phyloP scores from a whole-genome alignment of 1,284 basidiomycete species.

The Trichosporon sp. region DNA sequence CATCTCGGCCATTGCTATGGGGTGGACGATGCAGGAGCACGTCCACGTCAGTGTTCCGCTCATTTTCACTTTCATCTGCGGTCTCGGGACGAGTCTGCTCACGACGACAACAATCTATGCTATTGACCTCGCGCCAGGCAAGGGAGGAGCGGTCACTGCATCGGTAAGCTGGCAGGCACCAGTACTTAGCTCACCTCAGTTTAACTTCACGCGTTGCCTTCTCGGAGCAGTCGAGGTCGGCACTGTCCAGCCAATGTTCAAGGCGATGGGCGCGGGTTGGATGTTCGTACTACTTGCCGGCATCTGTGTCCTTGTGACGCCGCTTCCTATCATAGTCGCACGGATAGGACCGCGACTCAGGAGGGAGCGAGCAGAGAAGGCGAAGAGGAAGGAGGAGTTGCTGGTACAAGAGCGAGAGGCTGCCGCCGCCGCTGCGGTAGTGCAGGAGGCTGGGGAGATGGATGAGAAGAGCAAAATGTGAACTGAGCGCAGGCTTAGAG shows the following conservation, averaged over 20 bases:
- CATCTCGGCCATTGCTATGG: slow-evolving; percentile 38
- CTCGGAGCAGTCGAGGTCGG: slow-evolving; percentile 43
- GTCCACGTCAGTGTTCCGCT: slow-evolving; percentile 46
- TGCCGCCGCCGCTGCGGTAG: background rate
- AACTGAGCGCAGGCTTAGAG: background rate
- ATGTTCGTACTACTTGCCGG: slow-evolving; percentile 52
- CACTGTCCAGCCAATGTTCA: slow-evolving; percentile 41
- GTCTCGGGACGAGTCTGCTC: slow-evolving; percentile 37
- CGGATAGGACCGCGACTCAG: slow-evolving; percentile 26
- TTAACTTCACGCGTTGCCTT: slow-evolving; percentile 48
- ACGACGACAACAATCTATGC: slow-evolving; percentile 39
- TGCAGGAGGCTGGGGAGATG: background rate
- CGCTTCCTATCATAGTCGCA: slow-evolving; percentile 39
- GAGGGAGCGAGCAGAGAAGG: background rate
- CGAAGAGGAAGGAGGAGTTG: background rate
- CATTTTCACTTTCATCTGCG: slow-evolving; percentile 43
- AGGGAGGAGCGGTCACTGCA: slow-evolving; percentile 47
- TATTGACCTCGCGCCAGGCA: slow-evolving; percentile 44
- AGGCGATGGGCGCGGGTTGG: slow-evolving; percentile 51
- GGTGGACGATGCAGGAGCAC: slow-evolving; percentile 42
- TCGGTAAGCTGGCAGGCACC: slow-evolving; percentile 28
- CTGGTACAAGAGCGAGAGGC: background rate
- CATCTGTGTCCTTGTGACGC: slow-evolving; percentile 39
- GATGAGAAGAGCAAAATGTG: background rate
- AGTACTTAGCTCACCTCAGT: slow-evolving; percentile 30